Conservation (phyloP, 1,284 basidiomycete species). For the Cutaneotrichosporon spelunceum region DNA sequence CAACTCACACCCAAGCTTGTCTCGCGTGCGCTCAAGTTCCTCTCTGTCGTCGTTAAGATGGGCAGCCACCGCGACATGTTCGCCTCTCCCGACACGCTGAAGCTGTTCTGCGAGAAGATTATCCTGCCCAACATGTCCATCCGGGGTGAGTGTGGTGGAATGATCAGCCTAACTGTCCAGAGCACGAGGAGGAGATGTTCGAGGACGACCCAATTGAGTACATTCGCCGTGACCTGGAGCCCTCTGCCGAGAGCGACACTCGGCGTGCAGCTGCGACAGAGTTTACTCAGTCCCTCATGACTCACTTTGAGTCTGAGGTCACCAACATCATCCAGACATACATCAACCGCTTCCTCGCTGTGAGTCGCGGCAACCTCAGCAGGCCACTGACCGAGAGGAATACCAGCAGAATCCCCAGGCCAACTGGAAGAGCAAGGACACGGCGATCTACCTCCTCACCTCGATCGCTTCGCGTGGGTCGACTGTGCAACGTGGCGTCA, state of each 20-base stretch:
- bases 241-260: conserved; percentile 61
- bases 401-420: conserved; percentile 60
- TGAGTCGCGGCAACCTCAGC: conserved; percentile 48
- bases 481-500: conserved; percentile 84
- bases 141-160: conserved; percentile 54
- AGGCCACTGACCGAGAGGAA: conserved; percentile 38
- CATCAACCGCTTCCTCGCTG: conserved; percentile 70
- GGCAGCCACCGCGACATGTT: conserved; percentile 69
- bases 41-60: conserved; percentile 87
- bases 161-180: conserved; percentile 38
- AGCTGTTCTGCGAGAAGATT: conserved; percentile 80
- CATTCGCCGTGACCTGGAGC: conserved; percentile 76
- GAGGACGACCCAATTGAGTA: conserved; percentile 97
- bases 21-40: conserved; percentile 86
- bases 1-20: conserved; percentile 62
- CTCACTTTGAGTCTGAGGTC: conserved; percentile 70
- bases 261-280: conserved; percentile 89
- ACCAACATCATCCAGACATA: conserved; percentile 81
- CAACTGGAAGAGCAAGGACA: conserved; percentile 93
- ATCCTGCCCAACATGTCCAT: conserved; percentile 88
- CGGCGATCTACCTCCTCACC: conserved; percentile 89
- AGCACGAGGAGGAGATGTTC: conserved; percentile 91
- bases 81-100: conserved; percentile 66
- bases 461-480: conserved; percentile 85
- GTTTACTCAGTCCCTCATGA: conserved; percentile 84